Percentiles rank a stretch among this genome's conserved stretches.
Evolutionary conservation across 1,284 basidiomycete species (phyloP).

Genomic region (Puccinia triticina): DNA sequence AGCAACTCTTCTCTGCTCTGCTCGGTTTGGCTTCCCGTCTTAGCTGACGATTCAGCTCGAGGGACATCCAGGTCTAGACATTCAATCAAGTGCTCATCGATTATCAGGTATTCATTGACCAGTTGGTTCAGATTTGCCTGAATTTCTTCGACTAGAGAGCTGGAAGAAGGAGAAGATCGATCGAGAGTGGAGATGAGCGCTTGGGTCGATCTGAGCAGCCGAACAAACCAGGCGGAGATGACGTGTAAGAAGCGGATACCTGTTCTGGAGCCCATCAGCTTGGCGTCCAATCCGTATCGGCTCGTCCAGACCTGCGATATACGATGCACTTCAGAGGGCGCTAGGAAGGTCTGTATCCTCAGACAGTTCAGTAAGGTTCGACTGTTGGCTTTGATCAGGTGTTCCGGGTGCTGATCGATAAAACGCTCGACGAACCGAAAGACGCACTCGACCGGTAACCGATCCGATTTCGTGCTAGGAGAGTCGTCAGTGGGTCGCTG

Average conservation of each 20-base stretch:
- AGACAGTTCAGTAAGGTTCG: slow-evolving; percentile 44
- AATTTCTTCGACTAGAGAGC: neutral
- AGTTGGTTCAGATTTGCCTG: neutral
- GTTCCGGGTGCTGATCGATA: slow-evolving; percentile 26
- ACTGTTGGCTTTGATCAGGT: slow-evolving; percentile 20
- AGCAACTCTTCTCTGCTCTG: neutral
- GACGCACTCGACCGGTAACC: slow-evolving; percentile 16
- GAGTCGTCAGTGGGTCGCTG: neutral
- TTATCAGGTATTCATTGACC: slow-evolving; percentile 16
- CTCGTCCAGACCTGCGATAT: slow-evolving; percentile 8
- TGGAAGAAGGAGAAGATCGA: neutral
- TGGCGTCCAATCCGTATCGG: slow-evolving; percentile 18
- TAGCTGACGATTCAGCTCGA: neutral
- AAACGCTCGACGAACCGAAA: slow-evolving; percentile 47
- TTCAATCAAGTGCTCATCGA: slow-evolving; percentile 9
- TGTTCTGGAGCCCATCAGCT: slow-evolving; percentile 19
- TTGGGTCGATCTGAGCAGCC: slow-evolving; percentile 7
- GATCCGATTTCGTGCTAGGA: neutral
- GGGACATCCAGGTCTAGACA: neutral
- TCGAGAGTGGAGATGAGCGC: neutral
- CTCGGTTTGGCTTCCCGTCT: neutral
- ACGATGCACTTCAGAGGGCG: slow-evolving; percentile 18
- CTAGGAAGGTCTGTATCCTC: slow-evolving; percentile 33
- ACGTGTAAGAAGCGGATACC: slow-evolving; percentile 38
- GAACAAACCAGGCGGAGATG: slow-evolving; percentile 29